A percentile compares a stretch with the other conserved stretches of the same genome.
Evolutionary conservation across 306 rosid genomes (phyloP).

Genomic region (Arachis stenosperma): DNA sequence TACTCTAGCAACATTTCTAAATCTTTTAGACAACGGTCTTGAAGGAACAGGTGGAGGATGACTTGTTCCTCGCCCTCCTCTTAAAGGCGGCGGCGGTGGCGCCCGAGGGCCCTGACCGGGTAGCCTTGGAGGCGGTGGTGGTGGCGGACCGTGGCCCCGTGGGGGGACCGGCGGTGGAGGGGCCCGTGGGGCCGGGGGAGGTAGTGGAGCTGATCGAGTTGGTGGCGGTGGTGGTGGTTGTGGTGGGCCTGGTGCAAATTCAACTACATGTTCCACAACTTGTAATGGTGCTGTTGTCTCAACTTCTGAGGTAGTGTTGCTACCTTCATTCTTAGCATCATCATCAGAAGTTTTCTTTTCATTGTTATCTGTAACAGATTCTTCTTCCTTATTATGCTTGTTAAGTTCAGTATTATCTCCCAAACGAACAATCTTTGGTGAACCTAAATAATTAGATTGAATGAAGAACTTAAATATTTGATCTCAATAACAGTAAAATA

Average conservation of each 20-base stretch:
- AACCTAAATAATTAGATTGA: slow-evolving; percentile 37
- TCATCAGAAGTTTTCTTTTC: slow-evolving; percentile 42
- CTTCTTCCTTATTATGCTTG: slow-evolving; percentile 41
- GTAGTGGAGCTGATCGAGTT: slow-evolving; percentile 54
- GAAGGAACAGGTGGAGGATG: slow-evolving; percentile 73
- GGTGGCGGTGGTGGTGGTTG: slow-evolving; percentile 37
- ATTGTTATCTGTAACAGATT: slow-evolving; percentile 25
- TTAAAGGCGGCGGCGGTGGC: slow-evolving; percentile 42
- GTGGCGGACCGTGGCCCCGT: slow-evolving; percentile 36
- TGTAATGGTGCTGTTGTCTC: slow-evolving; percentile 44
- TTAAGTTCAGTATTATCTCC: slow-evolving; percentile 32
- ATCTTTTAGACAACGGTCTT: slow-evolving; percentile 52
- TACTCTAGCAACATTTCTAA: slow-evolving; percentile 29
- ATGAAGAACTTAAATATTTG: too few species aligned
- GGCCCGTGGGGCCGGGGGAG: slow-evolving; percentile 35
- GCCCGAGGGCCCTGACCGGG: slow-evolving; percentile 38
- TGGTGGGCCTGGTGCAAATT: too few species aligned
- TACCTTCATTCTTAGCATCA: slow-evolving; percentile 42
- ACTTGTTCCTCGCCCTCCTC: background rate
- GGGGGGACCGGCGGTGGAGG: slow-evolving; percentile 43
- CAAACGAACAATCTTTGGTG: slow-evolving; percentile 53
- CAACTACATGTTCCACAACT: slow-evolving; percentile 33
- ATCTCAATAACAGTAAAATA: background rate
- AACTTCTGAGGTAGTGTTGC: slow-evolving; percentile 29
- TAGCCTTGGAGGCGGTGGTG: slow-evolving; percentile 37